Evolutionary conservation across 768 basidiomycete species (phyloP).

Genomic region (Harrya chromipes): DNA sequence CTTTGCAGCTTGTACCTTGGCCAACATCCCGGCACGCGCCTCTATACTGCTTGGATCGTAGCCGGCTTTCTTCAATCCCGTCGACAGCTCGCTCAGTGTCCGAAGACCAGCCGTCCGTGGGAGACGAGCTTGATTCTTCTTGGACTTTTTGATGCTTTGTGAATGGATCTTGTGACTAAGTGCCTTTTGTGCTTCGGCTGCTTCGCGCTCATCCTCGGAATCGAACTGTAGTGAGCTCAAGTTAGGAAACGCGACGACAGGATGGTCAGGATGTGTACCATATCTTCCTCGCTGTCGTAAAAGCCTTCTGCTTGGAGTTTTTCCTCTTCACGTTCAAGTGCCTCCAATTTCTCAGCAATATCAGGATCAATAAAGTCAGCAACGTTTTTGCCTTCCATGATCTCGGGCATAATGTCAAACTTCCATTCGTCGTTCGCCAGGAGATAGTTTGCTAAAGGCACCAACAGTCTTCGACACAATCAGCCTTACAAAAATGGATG

Average conservation of each 20-base stretch:
- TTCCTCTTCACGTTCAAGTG: slow-evolving; percentile 95
- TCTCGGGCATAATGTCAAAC: slow-evolving; percentile 95
- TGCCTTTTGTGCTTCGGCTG: slow-evolving; percentile 53
- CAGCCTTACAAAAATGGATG: not conserved
- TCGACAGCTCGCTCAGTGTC: slow-evolving; percentile 69
- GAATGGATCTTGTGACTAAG: slow-evolving; percentile 68
- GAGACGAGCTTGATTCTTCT: slow-evolving; percentile 78
- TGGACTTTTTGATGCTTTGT: slow-evolving; percentile 78
- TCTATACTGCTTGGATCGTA: slow-evolving; percentile 85
- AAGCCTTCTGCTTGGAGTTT: slow-evolving; percentile 91
- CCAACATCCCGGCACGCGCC: slow-evolving; percentile 82
- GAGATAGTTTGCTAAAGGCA: slow-evolving; percentile 76
- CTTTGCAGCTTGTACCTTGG: slow-evolving; percentile 67
- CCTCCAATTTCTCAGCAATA: slow-evolving; percentile 94
- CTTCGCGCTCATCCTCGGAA: slow-evolving; percentile 80
- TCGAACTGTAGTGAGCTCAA: slow-evolving; percentile 35
- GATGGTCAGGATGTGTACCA: slow-evolving; percentile 45
- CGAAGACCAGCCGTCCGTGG: slow-evolving; percentile 72
- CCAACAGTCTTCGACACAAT: slow-evolving; percentile 1
- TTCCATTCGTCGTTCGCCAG: slow-evolving; percentile 93
- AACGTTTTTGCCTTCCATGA: slow-evolving; percentile 97
- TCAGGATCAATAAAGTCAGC: slow-evolving; percentile 99
- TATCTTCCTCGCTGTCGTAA: slow-evolving; percentile 88
- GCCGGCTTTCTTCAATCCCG: slow-evolving; percentile 82
- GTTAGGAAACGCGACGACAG: not conserved